Base-by-base conservation (phyloP, 345 rosid species). In the Barbarea vulgaris region DNA sequence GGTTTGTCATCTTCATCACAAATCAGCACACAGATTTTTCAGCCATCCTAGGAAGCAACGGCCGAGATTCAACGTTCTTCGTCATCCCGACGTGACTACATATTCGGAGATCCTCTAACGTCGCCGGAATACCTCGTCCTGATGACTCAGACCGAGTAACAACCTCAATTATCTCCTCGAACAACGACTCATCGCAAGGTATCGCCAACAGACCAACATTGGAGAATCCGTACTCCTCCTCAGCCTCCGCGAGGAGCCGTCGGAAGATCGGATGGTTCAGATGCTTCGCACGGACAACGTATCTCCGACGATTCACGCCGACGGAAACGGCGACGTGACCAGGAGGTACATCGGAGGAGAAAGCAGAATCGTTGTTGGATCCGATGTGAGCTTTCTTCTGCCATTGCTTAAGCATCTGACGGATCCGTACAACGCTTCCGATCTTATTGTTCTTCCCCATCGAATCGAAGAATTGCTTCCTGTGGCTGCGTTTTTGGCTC, bases 271-370 rank as follows among this genome's bases (percentile, higher is more conserved):
- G 99, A 72, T 92, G 96, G 80, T 95, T 92, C 10, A 95, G 90
- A 85, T 84, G 80, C 67, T 89, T 84, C 15, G 92, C 91, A 0
- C 88, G 93, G 1, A 95, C 88, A 44, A 95, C 71, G 54, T 85
- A 95, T 77, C 97, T 79, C 63, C 76, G 81, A 34, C 77, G 72
- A 27, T 82, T 80, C 53, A 37, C 64, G 1, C 97, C 99, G 2
- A 92, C 97, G 70, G 83, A 70, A 42, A 95, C 81, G 0, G 99
- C 97, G 31, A 95, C 84, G 86, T 95, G 97, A 0, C 99, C 97
- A 0, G 85, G 81, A 0, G 99, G 97, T 0, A 95, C 96, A 22
- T 85, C 93, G 6, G 88, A 57, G 54, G 54, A 50, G 54, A 50
- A 50, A 21, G 31, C 64, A 18, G 54, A n/a, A 55, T 64, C 42